These are phyloP conservation scores for Drosera spatulata DNA, from an alignment of 179 eudicot species.

Conservation along the genomic window DNA sequence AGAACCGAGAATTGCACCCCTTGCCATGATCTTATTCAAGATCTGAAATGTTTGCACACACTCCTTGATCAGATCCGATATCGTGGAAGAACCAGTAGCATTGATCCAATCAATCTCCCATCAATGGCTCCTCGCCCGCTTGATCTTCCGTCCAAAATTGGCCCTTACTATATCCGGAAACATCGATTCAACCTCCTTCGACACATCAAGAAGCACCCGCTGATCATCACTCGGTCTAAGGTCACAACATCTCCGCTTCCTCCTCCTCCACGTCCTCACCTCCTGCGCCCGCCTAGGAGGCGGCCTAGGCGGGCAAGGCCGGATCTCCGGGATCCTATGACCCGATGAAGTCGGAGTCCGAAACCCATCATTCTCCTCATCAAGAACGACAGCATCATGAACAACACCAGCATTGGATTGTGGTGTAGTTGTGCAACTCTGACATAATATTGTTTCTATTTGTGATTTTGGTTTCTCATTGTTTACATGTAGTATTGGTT, in stretches of 20 bases:
- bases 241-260: background rate
- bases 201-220: slow-evolving; percentile 4
- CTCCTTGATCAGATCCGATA: too few relatives aligned
- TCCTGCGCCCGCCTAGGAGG: slow-evolving; percentile 1
- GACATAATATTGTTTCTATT: too few relatives aligned
- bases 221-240: background rate
- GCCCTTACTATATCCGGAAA: background rate
- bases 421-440: too few relatives aligned
- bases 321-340: slow-evolving; percentile 1
- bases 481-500: too few relatives aligned
- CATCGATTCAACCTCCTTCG: slow-evolving; percentile 8
- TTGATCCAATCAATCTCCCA: too few relatives aligned
- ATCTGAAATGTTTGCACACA: too few relatives aligned
- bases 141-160: slow-evolving; percentile 7
- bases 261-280: background rate
- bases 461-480: too few relatives aligned
- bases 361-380: background rate
- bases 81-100: too few relatives aligned
- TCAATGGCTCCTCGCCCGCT: slow-evolving; percentile 3
- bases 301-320: slow-evolving; percentile 5
- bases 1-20: too few relatives aligned
- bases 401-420: background rate
- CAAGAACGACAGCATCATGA: background rate
- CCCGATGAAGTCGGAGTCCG: slow-evolving; percentile 1
- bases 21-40: too few relatives aligned